These are phyloP conservation scores for Blastobotrys robertii DNA, from an alignment of 805 yeast genomes.

Conservation along the genomic window DNA sequence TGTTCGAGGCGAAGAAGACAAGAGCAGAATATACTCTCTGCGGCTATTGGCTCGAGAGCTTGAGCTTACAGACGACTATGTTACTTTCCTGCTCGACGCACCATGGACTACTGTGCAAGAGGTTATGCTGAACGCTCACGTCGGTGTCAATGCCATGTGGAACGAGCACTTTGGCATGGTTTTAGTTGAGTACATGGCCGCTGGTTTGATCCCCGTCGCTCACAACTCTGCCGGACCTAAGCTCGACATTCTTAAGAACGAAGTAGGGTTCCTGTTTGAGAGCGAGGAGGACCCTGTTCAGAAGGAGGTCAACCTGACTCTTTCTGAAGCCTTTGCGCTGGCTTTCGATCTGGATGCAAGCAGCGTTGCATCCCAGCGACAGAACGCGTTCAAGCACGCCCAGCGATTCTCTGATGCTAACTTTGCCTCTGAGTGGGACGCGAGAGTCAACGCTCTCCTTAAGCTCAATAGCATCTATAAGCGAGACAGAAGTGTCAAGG, in stretches of 20 bases:
- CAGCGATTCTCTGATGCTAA: constrained; percentile 52
- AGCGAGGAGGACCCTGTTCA: constrained; percentile 50
- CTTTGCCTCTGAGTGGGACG: constrained; percentile 47
- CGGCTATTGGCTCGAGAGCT: constrained; percentile 35
- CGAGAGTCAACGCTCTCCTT: constrained; percentile 14
- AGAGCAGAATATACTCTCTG: constrained; percentile 44
- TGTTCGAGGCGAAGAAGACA: constrained; percentile 62
- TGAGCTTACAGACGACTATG: constrained; percentile 32
- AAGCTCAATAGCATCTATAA: constrained; percentile 16
- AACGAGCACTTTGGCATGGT: constrained; percentile 98
- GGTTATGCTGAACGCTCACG: constrained; percentile 46
- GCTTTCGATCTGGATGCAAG: constrained; percentile 33
- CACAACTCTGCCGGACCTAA: constrained; percentile 96
- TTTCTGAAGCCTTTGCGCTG: constrained; percentile 40
- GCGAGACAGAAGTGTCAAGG: neutral
- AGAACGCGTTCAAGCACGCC: constrained; percentile 32
- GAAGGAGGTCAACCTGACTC: constrained; percentile 21
- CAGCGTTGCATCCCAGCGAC: constrained; percentile 35
- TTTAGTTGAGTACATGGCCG: constrained; percentile 82
- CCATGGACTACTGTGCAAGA: constrained; percentile 52
- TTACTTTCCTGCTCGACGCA: constrained; percentile 61
- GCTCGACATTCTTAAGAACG: constrained; percentile 49
- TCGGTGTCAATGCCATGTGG: constrained; percentile 97
- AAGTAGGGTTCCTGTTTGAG: constrained; percentile 76
- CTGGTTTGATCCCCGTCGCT: constrained; percentile 78